Evolutionary conservation across 2,329 filamentous ascomycete genomes (phyloP), one percentile per base, ranked within the genome.

Genomic region (Botryosphaeria dothidea): DNA sequence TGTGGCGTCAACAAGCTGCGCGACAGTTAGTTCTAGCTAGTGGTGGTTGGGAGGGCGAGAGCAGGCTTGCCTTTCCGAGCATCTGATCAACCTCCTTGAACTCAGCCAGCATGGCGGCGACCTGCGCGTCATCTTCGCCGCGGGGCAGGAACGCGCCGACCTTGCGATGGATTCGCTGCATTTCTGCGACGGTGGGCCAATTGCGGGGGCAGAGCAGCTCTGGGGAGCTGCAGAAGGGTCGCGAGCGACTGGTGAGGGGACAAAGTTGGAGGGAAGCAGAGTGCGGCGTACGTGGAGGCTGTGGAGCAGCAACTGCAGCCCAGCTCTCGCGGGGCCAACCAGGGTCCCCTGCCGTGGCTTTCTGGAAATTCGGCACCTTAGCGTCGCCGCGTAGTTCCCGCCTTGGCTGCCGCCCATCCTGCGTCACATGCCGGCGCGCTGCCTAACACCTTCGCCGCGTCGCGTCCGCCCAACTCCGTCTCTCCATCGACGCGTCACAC

Each of bases 1-100:
- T 41, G 89, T 87, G 67, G 90, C 88, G 68, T 92, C 90, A 70
- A 93, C 86, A 70, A 95, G 86, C 90, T 94, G 69, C 13, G 48
- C 49, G 23, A 41, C 5, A 8, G 57, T 66, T 17, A 48, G 57
- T 15, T 8, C 25, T 62, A 67, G 51, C 9, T 19, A 46, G 46
- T 6, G 15, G 43, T 66, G 29, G 48, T 43, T 23, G 41, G 41
- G 56, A 25, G 65, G 23, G 56, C n/a, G 27, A 31, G 51, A 64
- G 49, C 38, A 67, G 66, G 57, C 64, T 65, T 81, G 92, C 91
- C 83, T 88, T 88, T 68, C 86, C 84, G 68, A 95, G 83, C 74
- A 93, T 85, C 69, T 86, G 86, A 75, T 95, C 90, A 27, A 89
- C 90, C 76, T 93, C 89, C 70, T 92, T 90, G 74, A 93, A 95